Evolutionary conservation across 495 filamentous ascomycete species (phyloP).

Genomic region (Choiromyces venosus): DNA sequence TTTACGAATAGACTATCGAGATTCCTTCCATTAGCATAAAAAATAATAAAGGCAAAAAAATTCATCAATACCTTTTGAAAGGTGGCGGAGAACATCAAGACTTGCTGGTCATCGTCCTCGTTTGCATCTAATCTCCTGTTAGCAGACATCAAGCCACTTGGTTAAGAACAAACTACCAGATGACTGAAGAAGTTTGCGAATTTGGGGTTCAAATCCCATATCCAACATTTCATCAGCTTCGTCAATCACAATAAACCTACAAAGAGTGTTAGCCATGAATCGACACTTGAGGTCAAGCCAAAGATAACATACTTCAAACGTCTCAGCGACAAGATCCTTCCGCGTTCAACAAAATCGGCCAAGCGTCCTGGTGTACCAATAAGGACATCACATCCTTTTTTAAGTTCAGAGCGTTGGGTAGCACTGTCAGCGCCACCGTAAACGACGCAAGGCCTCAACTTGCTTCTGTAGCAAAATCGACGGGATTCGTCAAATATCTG

Average conservation of each 20-base stretch:
- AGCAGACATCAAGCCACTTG: background rate
- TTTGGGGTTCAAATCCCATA: constrained; percentile 46
- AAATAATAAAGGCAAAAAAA: background rate
- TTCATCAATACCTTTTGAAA: constrained; percentile 49
- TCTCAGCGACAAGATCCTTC: constrained; percentile 60
- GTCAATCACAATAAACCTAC: constrained; percentile 77
- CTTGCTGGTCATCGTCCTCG: constrained; percentile 68
- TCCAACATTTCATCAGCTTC: constrained; percentile 91
- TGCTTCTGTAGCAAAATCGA: constrained; percentile 85
- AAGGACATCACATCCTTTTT: constrained; percentile 80
- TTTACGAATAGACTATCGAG: constrained; percentile 57
- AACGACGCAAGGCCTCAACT: constrained; percentile 84
- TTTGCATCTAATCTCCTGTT: constrained; percentile 48
- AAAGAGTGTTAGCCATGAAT: constrained; percentile 12
- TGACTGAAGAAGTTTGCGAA: constrained; percentile 39
- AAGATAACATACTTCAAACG: constrained; percentile 60
- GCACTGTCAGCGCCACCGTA: constrained; percentile 74
- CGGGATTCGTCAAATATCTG: constrained; percentile 94
- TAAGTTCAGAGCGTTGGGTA: constrained; percentile 64
- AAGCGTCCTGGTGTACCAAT: constrained; percentile 85
- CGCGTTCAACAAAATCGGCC: constrained; percentile 69
- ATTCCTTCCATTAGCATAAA: background rate
- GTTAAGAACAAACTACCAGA: constrained; percentile 14
- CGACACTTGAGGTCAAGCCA: background rate
- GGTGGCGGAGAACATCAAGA: constrained; percentile 95